Evolutionary conservation across 495 filamentous ascomycete species (phyloP), one percentile per base, ranked within the genome.

Genomic region (Echria macrotheca): DNA sequence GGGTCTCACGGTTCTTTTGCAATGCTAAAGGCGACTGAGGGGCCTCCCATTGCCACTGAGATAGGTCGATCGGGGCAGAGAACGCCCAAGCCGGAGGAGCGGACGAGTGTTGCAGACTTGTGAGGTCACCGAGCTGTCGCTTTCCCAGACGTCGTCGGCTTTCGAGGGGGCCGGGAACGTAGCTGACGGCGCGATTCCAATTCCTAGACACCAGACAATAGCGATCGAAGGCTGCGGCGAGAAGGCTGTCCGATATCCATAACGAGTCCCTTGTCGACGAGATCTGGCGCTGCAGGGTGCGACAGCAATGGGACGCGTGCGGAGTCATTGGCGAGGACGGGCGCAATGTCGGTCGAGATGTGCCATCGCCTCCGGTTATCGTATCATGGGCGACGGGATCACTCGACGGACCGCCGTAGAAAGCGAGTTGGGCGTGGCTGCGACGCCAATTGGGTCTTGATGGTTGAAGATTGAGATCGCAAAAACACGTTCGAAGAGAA

Each of bases 101-200:
- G 5, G 65, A 57, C 24, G 67, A 56, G 8, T 62, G 52, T 12
- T 66, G 64, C 14, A 67, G 50, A 18, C 65, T 55, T 38, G 59
- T 67, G n/a, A 71, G 53, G 40, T 68, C 67, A 38, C 65, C 67
- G 66, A 80, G 72, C 21, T 67, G 68, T 45, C 77, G 65, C 43
- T 67, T 75, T n/a, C 76, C 75, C 42, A 77, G 52, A 15, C 75
- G 69, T 26, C 74, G 72, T 5, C 74, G 68, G 58, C 65, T 67
- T 58, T 80, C 77, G 52, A 79, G 65, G 17, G 76, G 76, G 0
- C 75, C 76, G 3, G 75, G 69, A 0, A 67, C 46, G 46, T 58
- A 50, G 54, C 58, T 53, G 4, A 47, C 50, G 47, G 62, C 50
- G 11, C 71, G 63, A 21, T 54, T 60, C 31, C 47, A 33, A 4